phyloP scores from a whole-genome alignment of 1,139 yeast genomes.

The Dujonia santamariae region DNA sequence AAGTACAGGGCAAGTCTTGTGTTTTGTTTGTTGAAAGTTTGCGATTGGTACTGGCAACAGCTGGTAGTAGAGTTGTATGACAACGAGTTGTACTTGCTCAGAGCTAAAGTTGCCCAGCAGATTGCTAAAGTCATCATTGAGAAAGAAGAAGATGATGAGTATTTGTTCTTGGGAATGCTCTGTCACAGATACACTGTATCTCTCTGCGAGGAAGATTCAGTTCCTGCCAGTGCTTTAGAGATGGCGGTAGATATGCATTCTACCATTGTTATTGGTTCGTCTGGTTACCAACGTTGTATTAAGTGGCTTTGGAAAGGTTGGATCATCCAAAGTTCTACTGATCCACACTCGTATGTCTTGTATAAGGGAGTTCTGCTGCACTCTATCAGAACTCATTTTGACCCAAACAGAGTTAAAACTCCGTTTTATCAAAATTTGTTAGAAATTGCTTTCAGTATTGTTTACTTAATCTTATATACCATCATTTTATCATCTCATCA shows the following conservation, averaged over 20 bases:
- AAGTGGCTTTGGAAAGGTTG: constrained; percentile 94
- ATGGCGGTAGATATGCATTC: constrained; percentile 85
- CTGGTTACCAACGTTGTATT: constrained; percentile 83
- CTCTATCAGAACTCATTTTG: constrained; percentile 62
- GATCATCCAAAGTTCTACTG: constrained; percentile 74
- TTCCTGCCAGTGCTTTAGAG: constrained; percentile 72
- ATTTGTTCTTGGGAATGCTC: constrained; percentile 70
- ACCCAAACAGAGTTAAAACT: constrained; percentile 80
- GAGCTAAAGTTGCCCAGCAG: constrained; percentile 70
- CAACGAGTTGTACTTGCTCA: constrained; percentile 55
- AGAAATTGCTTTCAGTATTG: constrained; percentile 65
- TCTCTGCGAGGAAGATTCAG: constrained; percentile 58
- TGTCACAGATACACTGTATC: constrained; percentile 73
- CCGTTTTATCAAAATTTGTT: constrained; percentile 77
- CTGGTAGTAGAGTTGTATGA: constrained; percentile 63
- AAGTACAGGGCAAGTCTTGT: constrained; percentile 67
- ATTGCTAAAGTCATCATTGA: constrained; percentile 71
- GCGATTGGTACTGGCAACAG: constrained; percentile 72
- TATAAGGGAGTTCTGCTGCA: constrained; percentile 61
- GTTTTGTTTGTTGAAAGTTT: constrained; percentile 70
- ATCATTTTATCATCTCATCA: constrained; percentile 56
- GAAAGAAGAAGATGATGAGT: constrained; percentile 45
- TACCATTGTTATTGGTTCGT: constrained; percentile 69
- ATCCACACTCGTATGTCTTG: constrained; percentile 66
- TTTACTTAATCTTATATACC: constrained; percentile 63